These are phyloP conservation scores for Clitoria ternatea DNA, from an alignment of 306 rosid genomes.

Conservation along the genomic window DNA sequence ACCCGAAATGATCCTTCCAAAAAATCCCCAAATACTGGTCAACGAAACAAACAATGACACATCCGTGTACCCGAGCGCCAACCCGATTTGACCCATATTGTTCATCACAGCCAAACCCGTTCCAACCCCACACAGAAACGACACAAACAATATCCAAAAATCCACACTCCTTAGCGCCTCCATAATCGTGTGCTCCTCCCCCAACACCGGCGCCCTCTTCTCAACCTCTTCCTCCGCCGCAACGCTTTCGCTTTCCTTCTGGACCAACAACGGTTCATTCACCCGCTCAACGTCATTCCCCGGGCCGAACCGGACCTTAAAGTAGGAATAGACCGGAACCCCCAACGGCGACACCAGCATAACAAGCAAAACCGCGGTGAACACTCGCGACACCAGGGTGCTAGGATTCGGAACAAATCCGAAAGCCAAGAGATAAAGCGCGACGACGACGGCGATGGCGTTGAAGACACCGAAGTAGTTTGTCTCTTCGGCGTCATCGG, in stretches of 20 bases:
- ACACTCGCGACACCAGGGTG: conserved; percentile 33
- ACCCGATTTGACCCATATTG: conserved; percentile 92
- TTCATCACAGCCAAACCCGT: conserved; percentile 85
- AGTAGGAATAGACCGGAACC: conserved; percentile 49
- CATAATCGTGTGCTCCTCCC: conserved; percentile 77
- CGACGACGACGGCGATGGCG: conserved; percentile 57
- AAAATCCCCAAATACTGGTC: conserved; percentile 75
- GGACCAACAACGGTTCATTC: conserved; percentile 41
- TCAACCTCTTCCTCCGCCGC: not conserved
- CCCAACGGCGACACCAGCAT: conserved; percentile 62
- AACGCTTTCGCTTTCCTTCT: not conserved
- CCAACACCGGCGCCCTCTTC: conserved; percentile 43
- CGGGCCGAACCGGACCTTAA: conserved; percentile 5
- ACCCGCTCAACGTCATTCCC: conserved; percentile 34
- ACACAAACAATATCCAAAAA: conserved; percentile 83
- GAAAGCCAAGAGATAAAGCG: conserved; percentile 51
- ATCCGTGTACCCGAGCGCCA: conserved; percentile 74
- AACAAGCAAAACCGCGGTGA: conserved; percentile 40
- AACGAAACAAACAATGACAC: conserved; percentile 76
- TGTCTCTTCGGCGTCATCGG: conserved; percentile 44
- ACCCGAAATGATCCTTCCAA: conserved; percentile 75
- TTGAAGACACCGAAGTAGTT: conserved; percentile 59
- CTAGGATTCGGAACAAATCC: conserved; percentile 55
- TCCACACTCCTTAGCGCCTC: conserved; percentile 59
- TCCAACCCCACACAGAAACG: conserved; percentile 91